Percentiles rank a stretch among this genome's conserved stretches.
Conservation (phyloP, 2,329 filamentous ascomycete genomes). For the Pezicula rhizophila region DNA sequence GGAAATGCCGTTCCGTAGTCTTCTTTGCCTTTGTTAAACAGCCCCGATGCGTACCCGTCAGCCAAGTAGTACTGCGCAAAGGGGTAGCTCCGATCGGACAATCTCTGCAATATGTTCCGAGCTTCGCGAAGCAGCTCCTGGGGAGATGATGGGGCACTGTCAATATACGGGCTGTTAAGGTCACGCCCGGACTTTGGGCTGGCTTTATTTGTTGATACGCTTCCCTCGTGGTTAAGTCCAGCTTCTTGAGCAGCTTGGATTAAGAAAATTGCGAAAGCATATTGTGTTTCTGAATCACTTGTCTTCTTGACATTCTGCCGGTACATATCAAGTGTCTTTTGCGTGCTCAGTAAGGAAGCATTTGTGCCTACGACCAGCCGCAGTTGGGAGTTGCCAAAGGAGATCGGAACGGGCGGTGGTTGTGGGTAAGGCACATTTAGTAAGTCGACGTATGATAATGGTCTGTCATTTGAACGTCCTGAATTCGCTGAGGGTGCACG, state of each 20-base stretch:
- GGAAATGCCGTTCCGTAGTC: slow-evolving; percentile 90
- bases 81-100: slow-evolving; percentile 83
- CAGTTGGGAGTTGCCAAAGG: slow-evolving; percentile 74
- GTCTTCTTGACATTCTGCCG: slow-evolving; percentile 96
- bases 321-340: slow-evolving; percentile 97
- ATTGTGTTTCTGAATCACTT: slow-evolving; percentile 81
- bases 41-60: slow-evolving; percentile 86
- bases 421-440: slow-evolving; percentile 42
- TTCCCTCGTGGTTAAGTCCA: slow-evolving; percentile 47
- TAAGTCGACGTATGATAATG: slow-evolving; percentile 39
- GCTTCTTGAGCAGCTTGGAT: slow-evolving; percentile 82
- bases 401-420: slow-evolving; percentile 25
- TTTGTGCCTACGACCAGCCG: slow-evolving; percentile 78
- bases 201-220: slow-evolving; percentile 12
- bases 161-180: slow-evolving; percentile 39
- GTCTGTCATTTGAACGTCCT: slow-evolving; percentile 23
- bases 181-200: slow-evolving; percentile 42
- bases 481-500: slow-evolving; percentile 26
- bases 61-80: slow-evolving; percentile 97
- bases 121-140: slow-evolving; percentile 78
- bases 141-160: slow-evolving; percentile 44
- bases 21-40: slow-evolving; percentile 91
- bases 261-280: slow-evolving; percentile 94
- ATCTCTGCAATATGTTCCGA: slow-evolving; percentile 77
- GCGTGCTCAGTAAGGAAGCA: slow-evolving; percentile 82